phyloP scores from a whole-genome alignment of 2,329 filamentous ascomycete species.

The Curvularia sp. region DNA sequence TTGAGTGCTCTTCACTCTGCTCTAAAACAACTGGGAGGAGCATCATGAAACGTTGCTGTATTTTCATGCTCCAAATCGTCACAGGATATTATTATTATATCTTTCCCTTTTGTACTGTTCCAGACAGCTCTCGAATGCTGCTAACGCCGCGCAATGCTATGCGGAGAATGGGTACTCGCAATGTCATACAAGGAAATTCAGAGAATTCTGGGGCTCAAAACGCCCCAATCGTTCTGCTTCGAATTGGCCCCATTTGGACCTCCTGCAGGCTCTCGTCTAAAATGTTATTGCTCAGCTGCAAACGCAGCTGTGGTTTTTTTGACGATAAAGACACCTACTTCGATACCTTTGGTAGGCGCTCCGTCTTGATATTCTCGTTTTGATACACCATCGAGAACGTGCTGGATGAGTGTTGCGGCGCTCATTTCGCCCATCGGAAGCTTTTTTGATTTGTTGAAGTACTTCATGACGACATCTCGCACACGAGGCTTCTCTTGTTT shows the following conservation, averaged over 20 bases:
- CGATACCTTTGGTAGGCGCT: constrained; percentile 55
- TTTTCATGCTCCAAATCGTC: not conserved
- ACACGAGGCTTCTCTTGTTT: constrained; percentile 69
- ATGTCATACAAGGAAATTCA: constrained; percentile 2
- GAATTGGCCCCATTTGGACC: not conserved
- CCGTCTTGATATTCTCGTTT: constrained; percentile 56
- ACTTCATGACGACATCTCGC: constrained; percentile 58
- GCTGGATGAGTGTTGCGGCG: constrained; percentile 63
- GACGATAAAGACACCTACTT: constrained; percentile 59
- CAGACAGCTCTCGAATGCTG: constrained; percentile 12
- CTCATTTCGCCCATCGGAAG: constrained; percentile 57
- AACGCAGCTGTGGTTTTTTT: constrained; percentile 33
- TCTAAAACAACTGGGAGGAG: not conserved
- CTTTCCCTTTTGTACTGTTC: constrained; percentile 17
- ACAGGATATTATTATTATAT: constrained; percentile 29
- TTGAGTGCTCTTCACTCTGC: not conserved
- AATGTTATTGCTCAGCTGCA: constrained; percentile 8
- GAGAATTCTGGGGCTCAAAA: not conserved
- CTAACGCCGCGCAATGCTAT: constrained; percentile 32
- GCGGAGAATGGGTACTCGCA: constrained; percentile 16
- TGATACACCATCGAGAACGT: constrained; percentile 66
- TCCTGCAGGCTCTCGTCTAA: not conserved
- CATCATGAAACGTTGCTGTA: not conserved
- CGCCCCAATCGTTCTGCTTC: not conserved
- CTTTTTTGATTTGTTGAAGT: constrained; percentile 55